Percentiles rank a stretch among this genome's conserved stretches.
Evolutionary conservation across 106 monocot genomes (phyloP).

Genomic region (Acorus gramineus): DNA sequence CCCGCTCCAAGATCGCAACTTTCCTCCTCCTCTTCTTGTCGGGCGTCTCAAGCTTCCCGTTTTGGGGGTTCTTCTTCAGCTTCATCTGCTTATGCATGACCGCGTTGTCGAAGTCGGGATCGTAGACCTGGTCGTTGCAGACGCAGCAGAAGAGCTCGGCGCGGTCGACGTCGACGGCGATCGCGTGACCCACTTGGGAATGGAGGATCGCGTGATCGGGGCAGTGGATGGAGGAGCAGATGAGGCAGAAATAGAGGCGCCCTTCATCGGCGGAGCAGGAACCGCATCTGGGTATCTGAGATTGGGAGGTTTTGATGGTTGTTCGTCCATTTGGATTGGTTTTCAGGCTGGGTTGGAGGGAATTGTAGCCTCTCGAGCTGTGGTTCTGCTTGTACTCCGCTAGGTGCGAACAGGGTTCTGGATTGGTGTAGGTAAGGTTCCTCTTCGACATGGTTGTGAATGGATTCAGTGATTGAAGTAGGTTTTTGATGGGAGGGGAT

Average conservation of each 20-base stretch:
- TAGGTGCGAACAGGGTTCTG: slow-evolving; percentile 42
- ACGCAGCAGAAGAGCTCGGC: slow-evolving; percentile 55
- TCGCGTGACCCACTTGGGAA: slow-evolving; percentile 27
- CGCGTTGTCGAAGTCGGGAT: slow-evolving; percentile 36
- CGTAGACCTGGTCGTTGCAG: slow-evolving; percentile 61
- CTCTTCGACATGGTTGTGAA: neutral
- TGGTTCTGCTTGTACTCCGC: slow-evolving; percentile 22
- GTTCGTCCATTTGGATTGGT: slow-evolving; percentile 12
- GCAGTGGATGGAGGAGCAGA: slow-evolving; percentile 35
- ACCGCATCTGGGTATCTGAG: slow-evolving; percentile 18
- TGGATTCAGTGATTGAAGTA: too few relatives aligned
- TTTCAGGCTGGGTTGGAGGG: slow-evolving; percentile 15
- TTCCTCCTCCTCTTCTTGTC: slow-evolving; percentile 6
- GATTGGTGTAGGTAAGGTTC: slow-evolving; percentile 12
- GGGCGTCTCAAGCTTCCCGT: neutral
- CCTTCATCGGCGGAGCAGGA: slow-evolving; percentile 7
- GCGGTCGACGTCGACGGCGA: slow-evolving; percentile 47
- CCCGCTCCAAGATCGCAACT: neutral
- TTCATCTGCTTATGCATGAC: slow-evolving; percentile 17
- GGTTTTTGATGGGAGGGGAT: too few relatives aligned
- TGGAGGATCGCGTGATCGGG: slow-evolving; percentile 28
- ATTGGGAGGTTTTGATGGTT: slow-evolving; percentile 2
- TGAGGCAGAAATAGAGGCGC: slow-evolving; percentile 38
- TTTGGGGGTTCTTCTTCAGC: neutral
- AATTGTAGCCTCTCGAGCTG: slow-evolving; percentile 21